Evolutionary conservation across 305 asterid genomes (phyloP).

Genomic region (Ilex paraguariensis): DNA sequence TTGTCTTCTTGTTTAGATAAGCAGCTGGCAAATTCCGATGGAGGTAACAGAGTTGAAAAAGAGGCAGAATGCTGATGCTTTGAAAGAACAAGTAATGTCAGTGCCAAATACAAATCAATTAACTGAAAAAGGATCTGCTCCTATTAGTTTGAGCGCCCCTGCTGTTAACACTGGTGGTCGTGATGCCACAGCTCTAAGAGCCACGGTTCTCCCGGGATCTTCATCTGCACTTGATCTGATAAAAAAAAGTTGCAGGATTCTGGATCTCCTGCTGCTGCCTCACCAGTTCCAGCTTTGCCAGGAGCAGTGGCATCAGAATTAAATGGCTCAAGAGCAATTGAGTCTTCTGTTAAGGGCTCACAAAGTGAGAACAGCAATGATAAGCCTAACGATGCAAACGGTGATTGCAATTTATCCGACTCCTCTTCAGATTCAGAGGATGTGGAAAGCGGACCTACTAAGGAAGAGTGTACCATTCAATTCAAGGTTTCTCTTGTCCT

Average conservation of each 20-base stretch:
- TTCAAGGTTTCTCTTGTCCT: conserved; percentile 60
- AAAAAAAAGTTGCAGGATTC: conserved; percentile 93
- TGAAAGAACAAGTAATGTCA: conserved; percentile 47
- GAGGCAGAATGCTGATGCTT: conserved; percentile 68
- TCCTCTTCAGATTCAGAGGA: conserved; percentile 95
- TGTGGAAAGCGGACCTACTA: conserved; percentile 80
- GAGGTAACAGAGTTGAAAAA: conserved; percentile 74
- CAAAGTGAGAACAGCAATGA: conserved; percentile 65
- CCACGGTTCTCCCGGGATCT: conserved; percentile 45
- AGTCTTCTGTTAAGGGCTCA: conserved; percentile 38
- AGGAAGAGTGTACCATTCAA: conserved; percentile 73
- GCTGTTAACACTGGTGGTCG: conserved; percentile 97
- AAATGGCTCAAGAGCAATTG: conserved; percentile 62
- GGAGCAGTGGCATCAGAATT: conserved; percentile 46
- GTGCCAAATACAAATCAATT: conserved; percentile 35
- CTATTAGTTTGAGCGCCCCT: conserved; percentile 72
- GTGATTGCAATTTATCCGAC: conserved; percentile 66
- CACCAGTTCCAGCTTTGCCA: conserved; percentile 49
- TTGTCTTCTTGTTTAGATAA: conserved; percentile 49
- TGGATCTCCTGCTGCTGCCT: conserved; percentile 61
- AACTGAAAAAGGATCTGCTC: conserved; percentile 66
- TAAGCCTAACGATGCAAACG: conserved; percentile 56
- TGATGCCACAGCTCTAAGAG: conserved; percentile 65
- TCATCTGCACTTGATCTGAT: conserved; percentile 97
- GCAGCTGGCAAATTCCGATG: conserved; percentile 97